phyloP scores from a whole-genome alignment of 2,329 filamentous ascomycete genomes.

The Colletotrichum chrysophilum region DNA sequence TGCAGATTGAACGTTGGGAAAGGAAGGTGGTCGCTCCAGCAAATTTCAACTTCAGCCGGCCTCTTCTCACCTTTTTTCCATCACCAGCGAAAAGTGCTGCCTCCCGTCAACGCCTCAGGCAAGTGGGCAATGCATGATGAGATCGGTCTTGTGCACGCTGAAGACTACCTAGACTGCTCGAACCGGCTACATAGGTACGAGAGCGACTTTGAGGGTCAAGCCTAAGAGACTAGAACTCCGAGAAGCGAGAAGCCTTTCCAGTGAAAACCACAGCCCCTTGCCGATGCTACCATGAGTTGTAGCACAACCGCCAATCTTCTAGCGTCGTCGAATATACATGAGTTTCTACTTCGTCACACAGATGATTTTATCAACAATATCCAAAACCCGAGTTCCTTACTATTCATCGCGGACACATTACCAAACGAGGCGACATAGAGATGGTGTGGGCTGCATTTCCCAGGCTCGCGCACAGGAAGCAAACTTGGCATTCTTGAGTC shows the following conservation, averaged over 20 bases:
- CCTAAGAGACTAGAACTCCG: neutral
- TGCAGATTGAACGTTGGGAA: neutral
- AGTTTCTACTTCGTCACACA: neutral
- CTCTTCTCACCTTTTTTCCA: neutral
- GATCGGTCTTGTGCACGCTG: neutral
- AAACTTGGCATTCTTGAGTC: neutral
- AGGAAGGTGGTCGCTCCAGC: neutral
- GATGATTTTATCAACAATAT: neutral
- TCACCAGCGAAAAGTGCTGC: neutral
- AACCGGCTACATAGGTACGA: neutral
- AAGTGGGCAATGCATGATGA: neutral
- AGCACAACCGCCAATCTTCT: neutral
- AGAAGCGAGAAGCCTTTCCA: neutral
- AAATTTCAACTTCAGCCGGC: neutral
- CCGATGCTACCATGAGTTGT: neutral
- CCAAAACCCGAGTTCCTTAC: neutral
- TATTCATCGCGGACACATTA: neutral
- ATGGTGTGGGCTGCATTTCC: neutral
- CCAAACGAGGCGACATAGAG: neutral
- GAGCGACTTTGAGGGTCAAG: neutral
- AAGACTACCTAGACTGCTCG: neutral
- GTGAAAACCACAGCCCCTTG: neutral
- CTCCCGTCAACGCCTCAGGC: neutral
- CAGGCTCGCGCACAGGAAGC: neutral
- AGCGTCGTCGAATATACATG: neutral